Evolutionary conservation across 2,329 filamentous ascomycete genomes (phyloP), one percentile per base, ranked within the genome.

Genomic region (Phoma sp.): DNA sequence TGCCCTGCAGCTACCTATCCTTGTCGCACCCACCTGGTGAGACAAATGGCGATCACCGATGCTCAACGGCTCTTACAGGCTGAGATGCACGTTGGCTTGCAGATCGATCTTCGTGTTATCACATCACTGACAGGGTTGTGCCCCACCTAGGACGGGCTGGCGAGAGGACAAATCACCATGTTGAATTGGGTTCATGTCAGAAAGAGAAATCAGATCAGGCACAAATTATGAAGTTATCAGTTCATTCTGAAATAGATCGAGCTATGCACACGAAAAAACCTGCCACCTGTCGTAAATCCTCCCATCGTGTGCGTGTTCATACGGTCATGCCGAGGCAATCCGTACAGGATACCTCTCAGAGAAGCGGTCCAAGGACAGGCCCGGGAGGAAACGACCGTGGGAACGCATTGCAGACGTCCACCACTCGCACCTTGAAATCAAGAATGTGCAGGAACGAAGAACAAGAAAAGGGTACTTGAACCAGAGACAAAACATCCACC

Each of bases 171-270:
- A n/a, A 43, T 27, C 27, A 15, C 21, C 15, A 10, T n/a, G 12
- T 36, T 36, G 29, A 22, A 10, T n/a, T 22, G 10, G 24, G 13
- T 39, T 1, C 15, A 25, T 17, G 7, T 29, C 13, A 27, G 19
- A n/a, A 6, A 17, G 21, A 19, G 41, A 31, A 31, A n/a, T 19
- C n/a, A 17, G 24, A 10, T 33, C 22, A 44, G 21, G 17, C 31
- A 15, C 36, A 48, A 9, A 2, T 17, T n/a, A 13, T 62, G 58
- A 64, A 66, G 56, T 57, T 53, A 65, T 55, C 51, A 55, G 44
- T 63, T 59, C 58, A 61, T 69, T 68, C 51, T 61, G 60, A 65
- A 66, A 63, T 64, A 64, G 63, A 67, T 63, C 61, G 62, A 69
- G 60, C 57, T 70, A 70, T 70, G 63, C 68, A 72, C 63, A 70